Percentiles rank a stretch among this genome's conserved stretches.
Conservation (phyloP, 2,329 filamentous ascomycete species). For the Aspergillus japonicus region DNA sequence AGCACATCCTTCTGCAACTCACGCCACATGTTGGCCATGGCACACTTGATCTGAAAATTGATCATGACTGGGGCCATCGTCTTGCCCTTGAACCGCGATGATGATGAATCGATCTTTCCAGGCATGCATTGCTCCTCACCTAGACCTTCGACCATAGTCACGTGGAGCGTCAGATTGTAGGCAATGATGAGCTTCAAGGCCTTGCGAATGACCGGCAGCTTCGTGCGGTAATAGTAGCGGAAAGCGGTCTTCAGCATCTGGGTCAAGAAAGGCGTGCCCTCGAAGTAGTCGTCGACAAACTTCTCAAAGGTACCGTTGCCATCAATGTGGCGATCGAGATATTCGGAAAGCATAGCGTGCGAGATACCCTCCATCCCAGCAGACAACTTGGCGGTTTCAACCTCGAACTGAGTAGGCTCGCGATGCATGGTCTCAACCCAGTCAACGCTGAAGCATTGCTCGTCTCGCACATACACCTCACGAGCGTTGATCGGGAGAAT, state of each 20-base stretch:
- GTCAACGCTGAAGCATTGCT: conserved; percentile 88
- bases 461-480: conserved; percentile 87
- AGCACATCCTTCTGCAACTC: conserved; percentile 94
- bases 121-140: conserved; percentile 74
- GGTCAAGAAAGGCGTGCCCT: conserved; percentile 90
- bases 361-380: conserved; percentile 87
- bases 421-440: conserved; percentile 83
- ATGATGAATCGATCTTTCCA: conserved; percentile 81
- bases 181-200: conserved; percentile 91
- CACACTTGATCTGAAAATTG: conserved; percentile 99
- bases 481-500: conserved; percentile 89
- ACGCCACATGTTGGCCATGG: conserved; percentile 96
- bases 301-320: conserved; percentile 84
- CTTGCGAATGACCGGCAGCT: conserved; percentile 87
- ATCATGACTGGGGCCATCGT: conserved; percentile 96
- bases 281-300: conserved; percentile 94
- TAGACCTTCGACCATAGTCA: conserved; percentile 89
- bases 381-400: conserved; percentile 83
- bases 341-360: conserved; percentile 76
- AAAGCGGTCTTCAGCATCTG: conserved; percentile 96
- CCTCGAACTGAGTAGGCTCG: conserved; percentile 76
- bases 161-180: conserved; percentile 91
- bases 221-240: conserved; percentile 86
- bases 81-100: conserved; percentile 85
- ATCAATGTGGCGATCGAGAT: conserved; percentile 93